Conservation (phyloP, 495 filamentous ascomycete genomes). For the Neurospora sp. region DNA sequence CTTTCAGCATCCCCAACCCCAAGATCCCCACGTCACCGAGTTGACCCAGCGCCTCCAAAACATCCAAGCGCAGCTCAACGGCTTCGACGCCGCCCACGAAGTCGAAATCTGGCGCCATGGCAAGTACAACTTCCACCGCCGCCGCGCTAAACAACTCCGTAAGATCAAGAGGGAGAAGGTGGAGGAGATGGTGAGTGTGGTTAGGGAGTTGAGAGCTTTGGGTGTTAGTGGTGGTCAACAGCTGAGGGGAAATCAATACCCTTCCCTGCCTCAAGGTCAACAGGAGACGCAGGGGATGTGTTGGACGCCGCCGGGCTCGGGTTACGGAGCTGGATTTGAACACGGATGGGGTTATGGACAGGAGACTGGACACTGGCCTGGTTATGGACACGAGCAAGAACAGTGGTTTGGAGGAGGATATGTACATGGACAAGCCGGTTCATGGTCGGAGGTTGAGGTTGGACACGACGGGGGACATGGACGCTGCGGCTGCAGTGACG, state of each 20-base stretch:
- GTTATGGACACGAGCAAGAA: not conserved
- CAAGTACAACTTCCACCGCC: not conserved
- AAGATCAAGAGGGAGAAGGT: not conserved
- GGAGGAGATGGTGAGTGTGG: not conserved
- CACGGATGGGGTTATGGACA: not conserved
- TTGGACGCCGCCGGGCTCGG: not conserved
- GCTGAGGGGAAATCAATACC: not conserved
- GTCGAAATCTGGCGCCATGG: not conserved
- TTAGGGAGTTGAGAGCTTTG: not conserved
- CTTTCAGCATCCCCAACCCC: not conserved
- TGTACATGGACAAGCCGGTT: not conserved
- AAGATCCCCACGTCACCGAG: not conserved
- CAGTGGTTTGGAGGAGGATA: not conserved
- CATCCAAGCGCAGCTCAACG: not conserved
- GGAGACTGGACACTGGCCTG: not conserved
- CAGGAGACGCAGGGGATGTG: not conserved
- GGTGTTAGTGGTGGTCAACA: not conserved
- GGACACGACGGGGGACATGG: not conserved
- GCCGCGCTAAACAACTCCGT: not conserved
- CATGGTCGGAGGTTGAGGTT: not conserved
- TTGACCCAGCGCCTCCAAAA: not conserved
- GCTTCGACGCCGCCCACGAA: not conserved
- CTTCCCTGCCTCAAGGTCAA: not conserved
- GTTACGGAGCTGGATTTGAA: not conserved
- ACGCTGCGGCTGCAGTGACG: not conserved